These are phyloP conservation scores for Triangularia setosa DNA, from an alignment of 2,329 filamentous ascomycete genomes.

Conservation along the genomic window DNA sequence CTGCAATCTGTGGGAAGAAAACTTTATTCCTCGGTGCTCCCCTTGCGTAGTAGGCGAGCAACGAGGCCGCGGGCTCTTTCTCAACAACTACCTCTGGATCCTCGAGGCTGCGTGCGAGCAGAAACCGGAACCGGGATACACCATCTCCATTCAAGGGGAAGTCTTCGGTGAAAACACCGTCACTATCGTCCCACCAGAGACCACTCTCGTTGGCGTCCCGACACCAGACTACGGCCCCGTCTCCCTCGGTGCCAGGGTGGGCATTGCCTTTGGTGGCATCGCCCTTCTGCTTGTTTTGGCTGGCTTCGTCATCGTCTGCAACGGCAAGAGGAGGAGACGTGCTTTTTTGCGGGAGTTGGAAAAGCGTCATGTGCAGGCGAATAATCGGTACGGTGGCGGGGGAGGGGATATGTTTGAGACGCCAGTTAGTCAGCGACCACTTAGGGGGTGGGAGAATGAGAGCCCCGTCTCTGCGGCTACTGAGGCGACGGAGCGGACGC, in stretches of 20 bases:
- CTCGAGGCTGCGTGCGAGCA: constrained; percentile 56
- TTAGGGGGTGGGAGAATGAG: constrained; percentile 49
- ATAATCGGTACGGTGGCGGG: constrained; percentile 23
- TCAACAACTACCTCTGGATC: constrained; percentile 53
- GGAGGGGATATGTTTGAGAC: constrained; percentile 45
- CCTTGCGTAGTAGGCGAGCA: constrained; percentile 39
- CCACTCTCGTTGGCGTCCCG: constrained; percentile 37
- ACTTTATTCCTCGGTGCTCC: constrained; percentile 41
- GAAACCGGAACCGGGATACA: constrained; percentile 43
- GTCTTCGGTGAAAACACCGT: constrained; percentile 48
- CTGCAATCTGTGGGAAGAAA: constrained; percentile 46
- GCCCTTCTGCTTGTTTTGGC: constrained; percentile 43
- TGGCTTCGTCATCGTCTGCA: constrained; percentile 53
- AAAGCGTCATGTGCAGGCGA: constrained; percentile 34
- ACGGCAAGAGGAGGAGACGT: constrained; percentile 52
- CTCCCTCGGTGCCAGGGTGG: constrained; percentile 52
- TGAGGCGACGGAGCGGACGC: constrained; percentile 31
- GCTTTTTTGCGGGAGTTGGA: constrained; percentile 48
- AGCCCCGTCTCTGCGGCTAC: constrained; percentile 41
- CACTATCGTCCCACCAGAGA: constrained; percentile 48
- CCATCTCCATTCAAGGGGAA: constrained; percentile 48
- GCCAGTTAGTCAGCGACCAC: constrained; percentile 50
- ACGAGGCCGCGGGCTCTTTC: constrained; percentile 35
- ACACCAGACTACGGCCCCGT: constrained; percentile 45
- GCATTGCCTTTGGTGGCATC: constrained; percentile 52